A percentile compares a stretch with the other conserved stretches of the same genome.
Conservation (phyloP, 306 rosid genomes). For the Glycine latifolia region DNA sequence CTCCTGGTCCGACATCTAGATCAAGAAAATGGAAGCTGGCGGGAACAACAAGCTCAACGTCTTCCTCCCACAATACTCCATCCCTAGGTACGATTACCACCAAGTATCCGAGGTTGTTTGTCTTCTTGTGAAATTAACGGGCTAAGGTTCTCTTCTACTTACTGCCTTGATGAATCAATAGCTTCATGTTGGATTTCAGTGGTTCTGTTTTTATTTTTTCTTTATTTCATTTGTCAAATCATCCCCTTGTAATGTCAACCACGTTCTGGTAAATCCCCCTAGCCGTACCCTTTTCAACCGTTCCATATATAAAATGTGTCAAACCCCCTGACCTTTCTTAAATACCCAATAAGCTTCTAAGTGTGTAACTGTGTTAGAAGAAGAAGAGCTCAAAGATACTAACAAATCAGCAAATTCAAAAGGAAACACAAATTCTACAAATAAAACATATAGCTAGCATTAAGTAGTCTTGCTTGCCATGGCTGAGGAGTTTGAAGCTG, state of each 20-base stretch:
- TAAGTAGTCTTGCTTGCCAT: conserved; percentile 41
- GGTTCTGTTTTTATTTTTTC: too few species aligned
- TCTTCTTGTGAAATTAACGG: too few species aligned
- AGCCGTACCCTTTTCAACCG: conserved; percentile 57
- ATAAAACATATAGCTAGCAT: background rate
- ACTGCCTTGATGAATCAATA: too few species aligned
- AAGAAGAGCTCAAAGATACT: background rate
- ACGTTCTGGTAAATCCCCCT: conserved; percentile 54
- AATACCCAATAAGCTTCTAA: conserved; percentile 18
- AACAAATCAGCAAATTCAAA: background rate
- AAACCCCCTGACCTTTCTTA: conserved; percentile 19
- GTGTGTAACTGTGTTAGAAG: background rate
- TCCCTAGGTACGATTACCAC: too few species aligned
- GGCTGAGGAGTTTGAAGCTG: conserved; percentile 91
- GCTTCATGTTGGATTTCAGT: too few species aligned
- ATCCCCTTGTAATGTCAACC: conserved; percentile 69
- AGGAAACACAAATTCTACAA: conserved; percentile 1
- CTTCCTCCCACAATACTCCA: too few species aligned
- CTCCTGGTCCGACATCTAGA: too few species aligned
- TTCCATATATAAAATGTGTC: conserved; percentile 53
- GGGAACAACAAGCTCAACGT: too few species aligned
- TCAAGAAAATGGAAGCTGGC: too few species aligned
- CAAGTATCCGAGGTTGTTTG: too few species aligned
- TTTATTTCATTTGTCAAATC: conserved; percentile 60
- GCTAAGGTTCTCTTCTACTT: too few species aligned